Base-by-base conservation (phyloP, 139 green algal species). In the Yamagishiella unicocca region DNA sequence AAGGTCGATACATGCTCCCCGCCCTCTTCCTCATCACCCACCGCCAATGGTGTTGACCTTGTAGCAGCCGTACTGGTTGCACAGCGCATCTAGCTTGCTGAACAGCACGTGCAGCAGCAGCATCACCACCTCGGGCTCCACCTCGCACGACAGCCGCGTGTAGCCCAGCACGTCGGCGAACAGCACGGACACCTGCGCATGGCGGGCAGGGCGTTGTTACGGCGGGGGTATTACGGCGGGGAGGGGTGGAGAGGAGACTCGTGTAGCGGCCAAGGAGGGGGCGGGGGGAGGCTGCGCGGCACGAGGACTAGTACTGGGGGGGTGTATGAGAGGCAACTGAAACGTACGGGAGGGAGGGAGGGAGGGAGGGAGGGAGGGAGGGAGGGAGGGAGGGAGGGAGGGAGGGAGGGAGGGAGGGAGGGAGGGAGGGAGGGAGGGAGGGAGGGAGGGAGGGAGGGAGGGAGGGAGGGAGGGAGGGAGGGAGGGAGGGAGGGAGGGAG, bases 121-220 rank as follows among this genome's bases (percentile, higher is more conserved):
- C 88, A 89, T 87, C n/a, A 87, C 81, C 64, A 89, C 72, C 68
- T 88, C 82, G 1, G 68, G 82, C 82, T 87, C 82, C 33, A 88
- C 62, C 73, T 91, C 81, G n/a, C 88, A 82, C 19, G 83, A 72
- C 78, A 90, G 72, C 25, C 73, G 37, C 68, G 82, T 90, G 79
- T 70, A 87, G 81, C 66, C 64, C 42, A 78, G 21, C 27, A 88
- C 66, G 67, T 88, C 82, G 24, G 46, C 54, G 29, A 88, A 88
- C 50, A 88, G 82, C 66, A 88, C 82, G 1, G 67, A 76, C 29
- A 76, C 67, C 67, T 76, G 27, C 9, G 12, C n/a, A n/a, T n/a
- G n/a, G n/a, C n/a, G n/a, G n/a, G n/a, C n/a, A n/a, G n/a, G n/a
- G n/a, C n/a, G n/a, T n/a, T n/a, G n/a, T n/a, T n/a, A n/a, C n/a